A percentile compares a stretch with the other conserved stretches of the same genome.
These are phyloP conservation scores for Diplogelasinospora grovesii DNA, from an alignment of 495 filamentous ascomycete species.

Conservation along the genomic window DNA sequence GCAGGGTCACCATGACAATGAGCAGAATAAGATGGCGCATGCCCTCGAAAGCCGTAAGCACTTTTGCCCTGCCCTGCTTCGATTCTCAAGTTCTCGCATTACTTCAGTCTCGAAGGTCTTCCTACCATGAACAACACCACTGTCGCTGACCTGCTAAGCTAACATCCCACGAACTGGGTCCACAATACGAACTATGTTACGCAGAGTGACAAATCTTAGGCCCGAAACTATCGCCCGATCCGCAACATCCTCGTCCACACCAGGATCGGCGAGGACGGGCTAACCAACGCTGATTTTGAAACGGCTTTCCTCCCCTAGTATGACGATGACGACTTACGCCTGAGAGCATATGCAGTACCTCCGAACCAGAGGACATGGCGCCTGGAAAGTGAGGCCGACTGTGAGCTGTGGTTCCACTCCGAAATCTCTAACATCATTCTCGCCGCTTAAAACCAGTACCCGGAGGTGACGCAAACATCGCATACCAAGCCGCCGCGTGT, in stretches of 20 bases:
- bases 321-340: conserved; percentile 4
- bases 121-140: conserved; percentile 5
- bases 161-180: conserved; percentile 7
- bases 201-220: conserved; percentile 9
- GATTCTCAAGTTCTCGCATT: no score
- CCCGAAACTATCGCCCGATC: conserved; percentile 3
- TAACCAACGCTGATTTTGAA: conserved; percentile 6
- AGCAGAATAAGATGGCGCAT: no score
- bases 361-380: conserved; percentile 13
- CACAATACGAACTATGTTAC: background rate
- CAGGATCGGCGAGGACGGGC: background rate
- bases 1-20: no score
- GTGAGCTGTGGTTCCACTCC: conserved; percentile 14
- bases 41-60: no score
- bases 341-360: background rate
- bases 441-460: conserved; percentile 12
- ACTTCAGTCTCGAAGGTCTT: no score
- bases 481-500: conserved; percentile 9
- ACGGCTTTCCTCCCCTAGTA: conserved; percentile 7
- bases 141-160: background rate
- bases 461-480: conserved; percentile 10
- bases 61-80: no score
- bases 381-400: conserved; percentile 13
- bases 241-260: conserved; percentile 10
- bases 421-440: conserved; percentile 20